Evolutionary conservation across 345 rosid species (phyloP), one percentile per base, ranked within the genome.

Genomic region (Gossypium ekmanianum): DNA sequence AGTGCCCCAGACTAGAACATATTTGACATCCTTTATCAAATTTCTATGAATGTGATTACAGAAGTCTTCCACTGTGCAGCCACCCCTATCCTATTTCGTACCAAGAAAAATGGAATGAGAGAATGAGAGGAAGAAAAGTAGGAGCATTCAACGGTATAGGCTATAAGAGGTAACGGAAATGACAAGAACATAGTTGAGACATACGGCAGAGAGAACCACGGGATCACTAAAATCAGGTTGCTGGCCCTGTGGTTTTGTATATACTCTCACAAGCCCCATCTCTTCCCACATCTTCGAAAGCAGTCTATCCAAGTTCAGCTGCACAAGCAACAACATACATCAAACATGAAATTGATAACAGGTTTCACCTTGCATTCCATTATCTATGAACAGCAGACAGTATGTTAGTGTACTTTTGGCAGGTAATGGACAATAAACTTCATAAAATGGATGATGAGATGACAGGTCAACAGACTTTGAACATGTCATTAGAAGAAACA

Each of bases 181-280:
- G 67, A 62, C 5, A 29, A 62, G 67, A 62, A 8, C 29, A 65
- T 20, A 66, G 61, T 84, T 27, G 41, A 52, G 56, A 84, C 93
- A 58, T 92, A 93, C 99, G 55, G 85, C 81, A 39, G 99, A 96
- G 68, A 96, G 72, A 81, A 96, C 99, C 7, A 86, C 88, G 59
- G 98, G 98, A 59, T 96, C 98, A 2, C 84, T 78, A 66, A 96
- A 96, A 84, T 96, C 99, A 76, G 99, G 98, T 79, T 93, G 99
- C 83, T 96, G 98, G 77, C 99, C 98, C 81, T 93, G 97, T 51
- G 97, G 97, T 84, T 96, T 96, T 16, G 99, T 86, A 84, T 92
- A 93, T 82, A 92, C 88, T 87, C 99, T 90, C 79, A 96, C 98
- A 55, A 90, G 91, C 65, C 90, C 9, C n/a, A 51, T 51, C 55